phyloP scores from a whole-genome alignment of 805 yeast genomes.

The Spathaspora gorwiae region DNA sequence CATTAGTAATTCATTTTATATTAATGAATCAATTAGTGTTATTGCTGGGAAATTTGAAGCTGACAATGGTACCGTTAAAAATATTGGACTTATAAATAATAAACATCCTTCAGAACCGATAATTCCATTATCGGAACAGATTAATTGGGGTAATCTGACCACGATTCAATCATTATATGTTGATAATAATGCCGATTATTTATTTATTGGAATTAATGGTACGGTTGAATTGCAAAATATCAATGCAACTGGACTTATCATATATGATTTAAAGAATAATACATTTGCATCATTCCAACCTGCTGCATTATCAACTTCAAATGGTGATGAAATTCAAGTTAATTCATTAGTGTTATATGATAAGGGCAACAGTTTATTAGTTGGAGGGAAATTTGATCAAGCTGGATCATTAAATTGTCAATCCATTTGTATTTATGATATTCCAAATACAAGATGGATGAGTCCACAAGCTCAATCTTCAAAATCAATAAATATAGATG shows the following conservation, averaged over 20 bases:
- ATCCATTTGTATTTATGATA: conserved; percentile 63
- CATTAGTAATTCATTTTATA: conserved; percentile 33
- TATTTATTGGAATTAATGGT: conserved; percentile 48
- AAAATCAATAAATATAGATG: conserved; percentile 31
- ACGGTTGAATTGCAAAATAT: conserved; percentile 15
- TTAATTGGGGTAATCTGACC: conserved; percentile 20
- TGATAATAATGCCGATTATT: conserved; percentile 24
- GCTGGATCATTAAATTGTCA: conserved; percentile 57
- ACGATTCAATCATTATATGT: conserved; percentile 32
- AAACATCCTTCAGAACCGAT: conserved; percentile 13
- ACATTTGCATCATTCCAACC: conserved; percentile 47
- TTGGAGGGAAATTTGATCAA: conserved; percentile 67
- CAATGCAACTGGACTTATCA: conserved; percentile 42
- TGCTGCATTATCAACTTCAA: conserved; percentile 35
- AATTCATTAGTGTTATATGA: conserved; percentile 34
- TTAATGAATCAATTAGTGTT: conserved; percentile 48
- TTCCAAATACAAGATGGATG: conserved; percentile 51
- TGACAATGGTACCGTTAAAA: conserved; percentile 10
- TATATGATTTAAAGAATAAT: conserved; percentile 45
- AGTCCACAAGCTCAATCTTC: conserved; percentile 25
- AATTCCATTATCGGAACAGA: conserved; percentile 16
- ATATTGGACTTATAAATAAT: conserved; percentile 28
- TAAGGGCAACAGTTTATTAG: conserved; percentile 41
- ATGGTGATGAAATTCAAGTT: conserved; percentile 31
- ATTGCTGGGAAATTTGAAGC: conserved; percentile 57